Conservation (phyloP, 1,139 yeast genomes). For the Taiozyma sp. region DNA sequence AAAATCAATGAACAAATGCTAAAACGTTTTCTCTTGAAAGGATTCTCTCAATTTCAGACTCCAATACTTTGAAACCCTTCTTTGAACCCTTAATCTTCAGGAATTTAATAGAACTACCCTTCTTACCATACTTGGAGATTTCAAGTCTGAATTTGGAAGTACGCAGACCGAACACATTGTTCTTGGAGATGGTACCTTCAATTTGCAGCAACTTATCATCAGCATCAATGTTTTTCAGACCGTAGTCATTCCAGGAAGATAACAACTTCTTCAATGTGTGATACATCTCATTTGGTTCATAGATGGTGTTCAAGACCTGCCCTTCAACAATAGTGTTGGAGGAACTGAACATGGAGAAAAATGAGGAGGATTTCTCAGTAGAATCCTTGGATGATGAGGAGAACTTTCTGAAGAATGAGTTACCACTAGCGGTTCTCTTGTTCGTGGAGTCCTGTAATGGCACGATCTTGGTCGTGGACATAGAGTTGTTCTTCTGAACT, state of each 20-base stretch:
- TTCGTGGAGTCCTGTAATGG: slow-evolving; percentile 20
- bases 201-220: slow-evolving; percentile 42
- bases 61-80: slow-evolving; percentile 56
- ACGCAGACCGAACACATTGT: slow-evolving; percentile 58
- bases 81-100: slow-evolving; percentile 62
- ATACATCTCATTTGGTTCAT: slow-evolving; percentile 44
- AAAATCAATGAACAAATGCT: slow-evolving; percentile 15
- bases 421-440: slow-evolving; percentile 18
- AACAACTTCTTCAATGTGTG: slow-evolving; percentile 61
- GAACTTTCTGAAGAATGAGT: slow-evolving; percentile 53
- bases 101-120: slow-evolving; percentile 48
- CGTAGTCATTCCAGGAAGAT: slow-evolving; percentile 67
- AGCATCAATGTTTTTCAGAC: slow-evolving; percentile 52
- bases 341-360: slow-evolving; percentile 16
- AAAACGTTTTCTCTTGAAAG: slow-evolving; percentile 37
- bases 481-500: slow-evolving; percentile 8
- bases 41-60: slow-evolving; percentile 43
- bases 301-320: slow-evolving; percentile 25
- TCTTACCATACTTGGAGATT: slow-evolving; percentile 33
- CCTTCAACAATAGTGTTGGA: slow-evolving; percentile 4
- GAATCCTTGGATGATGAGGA: slow-evolving; percentile 39
- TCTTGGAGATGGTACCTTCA: slow-evolving; percentile 56
- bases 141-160: slow-evolving; percentile 61
- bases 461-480: slow-evolving; percentile 15
- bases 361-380: slow-evolving; percentile 20